Evolutionary conservation across 768 basidiomycete genomes (phyloP), one percentile per base, ranked within the genome.

Genomic region (Chalciporus sphaerocephalus): DNA sequence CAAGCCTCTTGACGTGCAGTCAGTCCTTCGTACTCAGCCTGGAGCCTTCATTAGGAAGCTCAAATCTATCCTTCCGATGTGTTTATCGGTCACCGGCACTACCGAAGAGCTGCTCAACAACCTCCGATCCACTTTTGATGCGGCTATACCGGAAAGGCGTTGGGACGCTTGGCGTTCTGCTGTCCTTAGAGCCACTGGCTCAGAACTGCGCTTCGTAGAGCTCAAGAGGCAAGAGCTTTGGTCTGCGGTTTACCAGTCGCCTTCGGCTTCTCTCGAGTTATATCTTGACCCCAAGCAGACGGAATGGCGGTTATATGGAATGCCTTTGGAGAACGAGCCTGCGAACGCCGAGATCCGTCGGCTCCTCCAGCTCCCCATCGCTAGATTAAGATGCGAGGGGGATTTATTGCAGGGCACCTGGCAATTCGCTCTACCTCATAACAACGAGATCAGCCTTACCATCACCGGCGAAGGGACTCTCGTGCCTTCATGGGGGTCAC

Each of bases 171-270:
- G 92, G 92, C 70, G 69, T 37, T 68, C 69, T 15, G 85, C 89
- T 7, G 83, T 87, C 6, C 48, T 83, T 15, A 74, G 76, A 13
- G 84, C 81, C 6, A 69, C 74, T 1, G 46, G 59, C n/a, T 71
- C 72, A 15, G 84, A 90, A 53, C 75, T 95, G 39, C 83, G 85
- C 32, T 97, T 94, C 61, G 79, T 85, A 13, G 85, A 88, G 52
- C 74, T 88, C 32, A 92, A 88, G 64, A 84, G 94, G 23, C 92
- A 94, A 62, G 85, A 88, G 49, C 79, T 85, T 24, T 97, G 94
- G 94, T 80, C 78, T 18, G 89, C 78, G 1, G 69, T 83, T 16
- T 96, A 87, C 65, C 80, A 82, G 53, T 87, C 89, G 0, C 70
- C 85, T 0, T 62, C 73, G 3, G 92, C 85, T 9, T 70, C 65